These are phyloP conservation scores for Lepidium campestre DNA, from an alignment of 441 rosid species.

Conservation along the genomic window DNA sequence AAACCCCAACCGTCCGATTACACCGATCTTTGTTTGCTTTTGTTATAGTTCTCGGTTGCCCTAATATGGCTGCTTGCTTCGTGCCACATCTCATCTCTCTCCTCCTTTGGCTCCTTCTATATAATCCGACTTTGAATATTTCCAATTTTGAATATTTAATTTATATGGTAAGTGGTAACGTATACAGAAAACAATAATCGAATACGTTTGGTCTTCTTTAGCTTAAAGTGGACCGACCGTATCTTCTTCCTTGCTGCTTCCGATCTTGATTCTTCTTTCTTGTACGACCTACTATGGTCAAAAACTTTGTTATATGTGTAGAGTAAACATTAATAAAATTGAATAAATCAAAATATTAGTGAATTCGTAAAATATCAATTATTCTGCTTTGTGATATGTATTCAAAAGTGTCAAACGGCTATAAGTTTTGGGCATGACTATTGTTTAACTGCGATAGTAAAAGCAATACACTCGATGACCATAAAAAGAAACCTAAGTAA, in stretches of 20 bases:
- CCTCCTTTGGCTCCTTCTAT: not conserved
- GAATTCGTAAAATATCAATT: too few species aligned
- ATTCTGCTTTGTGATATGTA: too few species aligned
- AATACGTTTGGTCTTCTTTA: constrained; percentile 20
- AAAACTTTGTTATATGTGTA: not conserved
- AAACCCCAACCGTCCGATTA: constrained; percentile 24
- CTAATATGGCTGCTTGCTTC: constrained; percentile 13
- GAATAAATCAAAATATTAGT: too few species aligned
- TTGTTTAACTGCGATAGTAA: not conserved
- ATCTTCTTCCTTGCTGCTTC: constrained; percentile 14
- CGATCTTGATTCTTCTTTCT: constrained; percentile 5
- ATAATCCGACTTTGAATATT: constrained; percentile 3
- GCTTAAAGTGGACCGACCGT: constrained; percentile 26
- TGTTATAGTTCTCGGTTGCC: not conserved
- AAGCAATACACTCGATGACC: constrained; percentile 1
- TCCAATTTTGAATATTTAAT: not conserved
- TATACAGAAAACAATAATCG: not conserved
- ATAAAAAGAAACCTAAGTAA: not conserved
- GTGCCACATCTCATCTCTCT: not conserved
- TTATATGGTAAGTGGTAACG: constrained; percentile 26
- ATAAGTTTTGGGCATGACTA: not conserved
- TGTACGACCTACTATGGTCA: constrained; percentile 21
- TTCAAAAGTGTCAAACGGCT: too few species aligned
- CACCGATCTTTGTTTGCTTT: not conserved
- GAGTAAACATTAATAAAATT: not conserved